Evolutionary conservation across 352 stramenopile genomes (phyloP).

Genomic region (Blastocystis sp.): DNA sequence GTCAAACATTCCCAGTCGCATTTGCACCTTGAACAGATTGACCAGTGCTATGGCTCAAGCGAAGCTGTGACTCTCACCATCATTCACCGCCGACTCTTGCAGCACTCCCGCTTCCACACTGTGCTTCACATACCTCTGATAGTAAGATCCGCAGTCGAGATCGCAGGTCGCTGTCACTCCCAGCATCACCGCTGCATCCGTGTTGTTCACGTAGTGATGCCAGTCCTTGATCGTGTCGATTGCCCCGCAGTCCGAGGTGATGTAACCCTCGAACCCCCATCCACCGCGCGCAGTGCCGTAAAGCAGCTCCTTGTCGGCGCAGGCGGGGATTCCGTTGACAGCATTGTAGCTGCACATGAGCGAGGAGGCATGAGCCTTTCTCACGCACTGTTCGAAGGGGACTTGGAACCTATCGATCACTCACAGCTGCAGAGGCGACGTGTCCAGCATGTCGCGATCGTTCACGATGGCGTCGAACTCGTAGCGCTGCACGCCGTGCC

Average conservation of each 20-base stretch:
- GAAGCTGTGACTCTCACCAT: not conserved
- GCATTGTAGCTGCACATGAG: conserved; percentile 94
- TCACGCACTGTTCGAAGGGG: conserved; percentile 74
- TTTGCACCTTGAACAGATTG: conserved; percentile 76
- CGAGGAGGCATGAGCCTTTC: conserved; percentile 71
- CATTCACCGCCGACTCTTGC: conserved; percentile 68
- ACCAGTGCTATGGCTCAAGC: conserved; percentile 63
- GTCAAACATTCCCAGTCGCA: conserved; percentile 83
- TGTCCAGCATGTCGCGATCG: conserved; percentile 81
- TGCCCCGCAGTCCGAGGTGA: conserved; percentile 86
- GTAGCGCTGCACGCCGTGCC: conserved; percentile 75
- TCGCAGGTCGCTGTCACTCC: conserved; percentile 73
- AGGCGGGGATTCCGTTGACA: conserved; percentile 84
- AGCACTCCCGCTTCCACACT: conserved; percentile 69
- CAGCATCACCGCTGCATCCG: conserved; percentile 1
- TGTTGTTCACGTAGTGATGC: conserved; percentile 73
- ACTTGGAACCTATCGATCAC: not conserved
- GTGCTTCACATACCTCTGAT: conserved; percentile 71
- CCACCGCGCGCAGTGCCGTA: conserved; percentile 70
- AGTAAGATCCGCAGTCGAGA: conserved; percentile 77
- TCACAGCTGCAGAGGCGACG: conserved; percentile 74
- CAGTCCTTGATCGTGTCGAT: conserved; percentile 74
- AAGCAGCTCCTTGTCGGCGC: conserved; percentile 77
- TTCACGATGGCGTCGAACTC: conserved; percentile 80
- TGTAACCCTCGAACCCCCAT: conserved; percentile 84